Evolutionary conservation across 2,329 filamentous ascomycete genomes (phyloP), one percentile per base, ranked within the genome.

Genomic region (Calycina herbarum): DNA sequence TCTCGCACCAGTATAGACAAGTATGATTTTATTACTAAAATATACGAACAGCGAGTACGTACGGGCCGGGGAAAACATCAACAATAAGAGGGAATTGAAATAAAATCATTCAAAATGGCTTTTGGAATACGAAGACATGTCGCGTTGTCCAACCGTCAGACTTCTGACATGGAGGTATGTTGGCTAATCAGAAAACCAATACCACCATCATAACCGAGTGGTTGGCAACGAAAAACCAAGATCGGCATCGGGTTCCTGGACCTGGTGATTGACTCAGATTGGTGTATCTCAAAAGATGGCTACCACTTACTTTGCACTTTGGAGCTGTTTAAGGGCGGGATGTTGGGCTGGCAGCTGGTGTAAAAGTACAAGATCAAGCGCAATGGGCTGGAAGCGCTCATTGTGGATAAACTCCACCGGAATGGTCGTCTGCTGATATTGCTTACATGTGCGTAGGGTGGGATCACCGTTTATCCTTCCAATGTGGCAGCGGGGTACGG

Each of bases 191-290:
- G 40, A 57, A 57, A 29, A 33, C 54, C 29, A 33, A 35, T 29
- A 58, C 7, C 40, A 45, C 58, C 58, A 40, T 40, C 33, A 60
- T 33, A 42, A 45, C 58, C 35, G 57, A 33, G 13, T 59, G 57
- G 27, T 31, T 38, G 24, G 35, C 58, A 60, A 38, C 24, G 33
- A 45, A 40, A 40, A 45, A 7, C 58, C 24, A 58, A 33, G 56
- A 33, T 58, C 31, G 35, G 35, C 20, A 20, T 20, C 20, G 20
- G 20, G 20, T 20, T 20, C 20, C 20, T 20, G 1, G 20, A 24
- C 40, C 40, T 45, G 15, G n/a, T 45, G n/a, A 45, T 8, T 1
- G n/a, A 45, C n/a, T 45, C 42, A n/a, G 17, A 17, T 45, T 45
- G 42, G 7, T 45, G 40, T 45, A 7, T 20, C 45, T 48, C 45